Percentiles rank a stretch among this genome's conserved stretches.
Conservation (phyloP, 768 basidiomycete genomes). For the Filobasidium wieringae region DNA sequence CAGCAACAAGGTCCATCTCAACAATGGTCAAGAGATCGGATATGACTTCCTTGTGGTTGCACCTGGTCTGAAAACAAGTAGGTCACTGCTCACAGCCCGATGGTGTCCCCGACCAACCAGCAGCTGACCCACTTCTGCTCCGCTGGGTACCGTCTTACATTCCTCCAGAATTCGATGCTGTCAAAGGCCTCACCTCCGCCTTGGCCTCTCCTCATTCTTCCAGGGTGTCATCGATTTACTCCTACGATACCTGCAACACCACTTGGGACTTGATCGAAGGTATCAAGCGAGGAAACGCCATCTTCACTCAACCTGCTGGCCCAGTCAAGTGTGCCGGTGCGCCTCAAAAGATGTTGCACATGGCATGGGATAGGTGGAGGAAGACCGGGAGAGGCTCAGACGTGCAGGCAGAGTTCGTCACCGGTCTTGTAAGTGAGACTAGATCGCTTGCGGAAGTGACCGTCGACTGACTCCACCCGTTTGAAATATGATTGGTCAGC, state of each 20-base stretch:
- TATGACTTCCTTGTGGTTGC: constrained; percentile 86
- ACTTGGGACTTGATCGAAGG: constrained; percentile 70
- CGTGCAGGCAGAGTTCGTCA: constrained; percentile 65
- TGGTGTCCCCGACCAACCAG: background rate
- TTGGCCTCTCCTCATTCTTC: constrained; percentile 57
- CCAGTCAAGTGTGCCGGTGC: constrained; percentile 73
- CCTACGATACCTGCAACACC: constrained; percentile 79
- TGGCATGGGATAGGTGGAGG: constrained; percentile 51
- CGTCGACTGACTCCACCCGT: too few relatives aligned
- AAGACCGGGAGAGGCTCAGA: constrained; percentile 50
- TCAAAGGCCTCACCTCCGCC: constrained; percentile 62
- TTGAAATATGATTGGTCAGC: constrained; percentile 29
- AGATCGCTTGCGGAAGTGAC: too few relatives aligned
- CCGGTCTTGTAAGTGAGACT: constrained; percentile 51
- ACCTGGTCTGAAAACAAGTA: constrained; percentile 66
- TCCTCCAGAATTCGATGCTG: constrained; percentile 51
- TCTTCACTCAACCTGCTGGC: constrained; percentile 91
- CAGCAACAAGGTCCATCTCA: constrained; percentile 60
- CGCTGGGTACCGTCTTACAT: too few relatives aligned
- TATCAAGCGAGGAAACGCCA: constrained; percentile 63
- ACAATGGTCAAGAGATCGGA: constrained; percentile 54
- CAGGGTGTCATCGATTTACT: constrained; percentile 85
- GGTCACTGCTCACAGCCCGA: constrained; percentile 6
- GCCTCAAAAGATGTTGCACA: constrained; percentile 33
- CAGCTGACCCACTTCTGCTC: too few relatives aligned